phyloP scores from a whole-genome alignment of 495 filamentous ascomycete species.

The Lophiostoma macrostomum region DNA sequence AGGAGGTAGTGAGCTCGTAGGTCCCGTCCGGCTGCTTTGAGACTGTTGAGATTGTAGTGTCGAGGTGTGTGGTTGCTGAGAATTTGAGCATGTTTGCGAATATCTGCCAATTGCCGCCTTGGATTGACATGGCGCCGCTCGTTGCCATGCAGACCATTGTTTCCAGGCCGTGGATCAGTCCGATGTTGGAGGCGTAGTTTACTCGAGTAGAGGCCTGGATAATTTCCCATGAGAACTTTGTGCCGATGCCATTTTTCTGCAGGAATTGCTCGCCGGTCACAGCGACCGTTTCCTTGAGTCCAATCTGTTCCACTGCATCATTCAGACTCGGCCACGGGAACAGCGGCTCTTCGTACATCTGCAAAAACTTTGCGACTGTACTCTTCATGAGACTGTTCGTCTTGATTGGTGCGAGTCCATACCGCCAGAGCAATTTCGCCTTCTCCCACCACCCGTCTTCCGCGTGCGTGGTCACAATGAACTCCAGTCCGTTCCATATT shows the following conservation, averaged over 20 bases:
- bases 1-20: constrained; percentile 51
- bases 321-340: constrained; percentile 83
- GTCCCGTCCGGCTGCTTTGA: constrained; percentile 46
- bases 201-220: constrained; percentile 96
- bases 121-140: constrained; percentile 73
- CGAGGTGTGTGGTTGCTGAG: constrained; percentile 62
- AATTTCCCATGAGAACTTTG: constrained; percentile 72
- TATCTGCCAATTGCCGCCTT: constrained; percentile 93
- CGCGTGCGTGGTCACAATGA: constrained; percentile 62
- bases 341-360: constrained; percentile 73
- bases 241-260: constrained; percentile 61
- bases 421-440: constrained; percentile 77
- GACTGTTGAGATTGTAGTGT: constrained; percentile 66
- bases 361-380: constrained; percentile 69
- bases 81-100: constrained; percentile 75
- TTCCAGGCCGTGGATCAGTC: constrained; percentile 80
- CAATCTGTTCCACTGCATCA: constrained; percentile 60
- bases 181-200: constrained; percentile 91
- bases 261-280: constrained; percentile 71
- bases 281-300: constrained; percentile 60
- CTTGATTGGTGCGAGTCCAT: constrained; percentile 72
- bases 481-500: constrained; percentile 77
- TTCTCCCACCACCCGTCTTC: constrained; percentile 72
- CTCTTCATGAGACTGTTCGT: constrained; percentile 70
- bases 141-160: constrained; percentile 93